Percentiles rank a stretch among this genome's conserved stretches.
Conservation (phyloP, 148 eudicot genomes). For the Persicaria tinctoria region DNA sequence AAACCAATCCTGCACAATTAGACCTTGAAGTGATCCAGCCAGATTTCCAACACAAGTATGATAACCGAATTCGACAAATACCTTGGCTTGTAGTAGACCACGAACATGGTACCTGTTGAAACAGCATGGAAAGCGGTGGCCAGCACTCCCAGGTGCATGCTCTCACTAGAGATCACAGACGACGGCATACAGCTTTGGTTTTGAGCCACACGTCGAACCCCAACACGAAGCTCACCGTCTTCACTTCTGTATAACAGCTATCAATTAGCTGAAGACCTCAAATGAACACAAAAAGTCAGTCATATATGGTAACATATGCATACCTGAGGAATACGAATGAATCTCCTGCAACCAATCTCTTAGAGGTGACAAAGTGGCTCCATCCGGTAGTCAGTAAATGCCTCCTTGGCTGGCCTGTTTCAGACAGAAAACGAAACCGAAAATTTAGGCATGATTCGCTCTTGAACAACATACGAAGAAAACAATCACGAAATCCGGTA, state of each 20-base stretch:
- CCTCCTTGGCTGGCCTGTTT: conserved; percentile 84
- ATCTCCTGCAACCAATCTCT: conserved; percentile 96
- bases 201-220: conserved; percentile 67
- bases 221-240: conserved; percentile 74
- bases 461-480: background rate
- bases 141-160: conserved; percentile 97
- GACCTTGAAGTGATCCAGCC: background rate
- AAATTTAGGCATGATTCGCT: background rate
- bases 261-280: conserved; percentile 3
- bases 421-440: background rate
- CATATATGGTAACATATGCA: background rate
- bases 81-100: conserved; percentile 97
- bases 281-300: background rate
- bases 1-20: background rate
- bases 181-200: conserved; percentile 81
- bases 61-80: conserved; percentile 12
- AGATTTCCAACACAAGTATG: background rate
- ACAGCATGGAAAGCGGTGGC: conserved; percentile 97
- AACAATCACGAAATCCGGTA: background rate
- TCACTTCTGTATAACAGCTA: conserved; percentile 46
- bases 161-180: conserved; percentile 90
- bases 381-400: conserved; percentile 98
- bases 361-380: conserved; percentile 94
- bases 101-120: conserved; percentile 49
- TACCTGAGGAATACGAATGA: conserved; percentile 93